Percentiles rank a stretch among this genome's conserved stretches.
Evolutionary conservation across 768 basidiomycete species (phyloP).

Genomic region (Crepidotus variabilis): DNA sequence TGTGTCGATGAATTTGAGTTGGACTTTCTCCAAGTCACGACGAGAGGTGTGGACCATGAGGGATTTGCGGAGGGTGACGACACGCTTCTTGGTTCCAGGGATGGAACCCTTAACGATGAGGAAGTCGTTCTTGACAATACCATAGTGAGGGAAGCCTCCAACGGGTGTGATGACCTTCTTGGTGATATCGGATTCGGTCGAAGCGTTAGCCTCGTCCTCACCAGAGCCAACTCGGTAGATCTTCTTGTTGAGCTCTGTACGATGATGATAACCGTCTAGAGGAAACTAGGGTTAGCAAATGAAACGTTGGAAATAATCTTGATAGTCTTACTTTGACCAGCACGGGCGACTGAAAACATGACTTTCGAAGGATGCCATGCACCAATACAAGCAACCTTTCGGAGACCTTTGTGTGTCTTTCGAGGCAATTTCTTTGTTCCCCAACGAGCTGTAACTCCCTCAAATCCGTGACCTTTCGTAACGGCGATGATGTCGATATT

Average conservation of each 20-base stretch:
- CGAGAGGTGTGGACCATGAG: constrained; percentile 96
- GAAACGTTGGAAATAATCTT: constrained; percentile 3
- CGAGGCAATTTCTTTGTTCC: constrained; percentile 98
- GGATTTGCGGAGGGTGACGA: constrained; percentile 95
- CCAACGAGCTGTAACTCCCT: constrained; percentile 99
- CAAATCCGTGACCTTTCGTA: constrained; percentile 99
- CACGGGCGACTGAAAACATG: constrained; percentile 99
- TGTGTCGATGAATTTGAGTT: constrained; percentile 98
- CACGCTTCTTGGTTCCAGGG: constrained; percentile 96
- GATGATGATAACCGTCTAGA: constrained; percentile 93
- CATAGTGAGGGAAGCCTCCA: constrained; percentile 99
- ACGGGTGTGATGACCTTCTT: constrained; percentile 93
- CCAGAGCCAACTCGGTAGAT: constrained; percentile 92
- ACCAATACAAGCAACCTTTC: constrained; percentile 99
- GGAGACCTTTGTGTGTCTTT: constrained; percentile 99
- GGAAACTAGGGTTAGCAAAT: not conserved
- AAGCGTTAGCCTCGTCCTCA: constrained; percentile 74
- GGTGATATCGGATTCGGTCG: constrained; percentile 93
- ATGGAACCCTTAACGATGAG: constrained; percentile 94
- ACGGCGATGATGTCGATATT: constrained; percentile 96
- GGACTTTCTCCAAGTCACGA: constrained; percentile 95
- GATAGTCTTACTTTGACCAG: constrained; percentile 89
- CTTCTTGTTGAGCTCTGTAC: constrained; percentile 98
- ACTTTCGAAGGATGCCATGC: constrained; percentile 99
- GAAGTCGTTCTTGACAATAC: constrained; percentile 98